A percentile compares a stretch with the other conserved stretches of the same genome.
Evolutionary conservation across 257 asterid species (phyloP).

Genomic region (Linderniella brevidens): DNA sequence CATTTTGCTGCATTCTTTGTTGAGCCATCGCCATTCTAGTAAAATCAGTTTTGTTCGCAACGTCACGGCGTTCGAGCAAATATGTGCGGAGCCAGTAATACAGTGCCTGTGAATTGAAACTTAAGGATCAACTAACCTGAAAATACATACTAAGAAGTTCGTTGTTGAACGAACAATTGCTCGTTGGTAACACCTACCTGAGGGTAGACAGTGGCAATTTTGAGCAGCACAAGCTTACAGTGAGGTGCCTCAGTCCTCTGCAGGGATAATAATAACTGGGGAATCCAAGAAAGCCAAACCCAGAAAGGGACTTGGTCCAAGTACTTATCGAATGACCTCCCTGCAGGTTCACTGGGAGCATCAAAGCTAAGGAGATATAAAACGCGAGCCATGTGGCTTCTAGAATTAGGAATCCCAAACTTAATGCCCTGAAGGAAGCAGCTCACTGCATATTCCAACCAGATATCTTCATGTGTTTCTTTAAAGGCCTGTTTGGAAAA

Average conservation of each 20-base stretch:
- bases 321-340: conserved; percentile 89
- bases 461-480: conserved; percentile 85
- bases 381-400: conserved; percentile 97
- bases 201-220: conserved; percentile 77
- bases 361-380: conserved; percentile 93
- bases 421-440: conserved; percentile 97
- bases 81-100: conserved; percentile 99
- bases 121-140: neutral
- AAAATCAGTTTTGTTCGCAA: conserved; percentile 86
- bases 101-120: conserved; percentile 45
- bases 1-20: conserved; percentile 94
- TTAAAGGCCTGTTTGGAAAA: conserved; percentile 54
- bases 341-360: conserved; percentile 85
- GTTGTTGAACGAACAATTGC: neutral
- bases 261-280: conserved; percentile 79
- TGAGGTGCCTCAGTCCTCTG: conserved; percentile 94
- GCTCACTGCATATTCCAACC: conserved; percentile 96
- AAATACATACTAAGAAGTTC: too few species aligned
- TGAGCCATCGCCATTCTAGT: conserved; percentile 97
- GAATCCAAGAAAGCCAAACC: conserved; percentile 99
- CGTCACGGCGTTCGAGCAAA: conserved; percentile 96
- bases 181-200: conserved; percentile 38
- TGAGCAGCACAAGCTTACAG: conserved; percentile 86
- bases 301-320: conserved; percentile 84
- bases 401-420: conserved; percentile 81